Evolutionary conservation across 2,329 filamentous ascomycete genomes (phyloP), one percentile per base, ranked within the genome.

Genomic region (Stemphylium beticola): DNA sequence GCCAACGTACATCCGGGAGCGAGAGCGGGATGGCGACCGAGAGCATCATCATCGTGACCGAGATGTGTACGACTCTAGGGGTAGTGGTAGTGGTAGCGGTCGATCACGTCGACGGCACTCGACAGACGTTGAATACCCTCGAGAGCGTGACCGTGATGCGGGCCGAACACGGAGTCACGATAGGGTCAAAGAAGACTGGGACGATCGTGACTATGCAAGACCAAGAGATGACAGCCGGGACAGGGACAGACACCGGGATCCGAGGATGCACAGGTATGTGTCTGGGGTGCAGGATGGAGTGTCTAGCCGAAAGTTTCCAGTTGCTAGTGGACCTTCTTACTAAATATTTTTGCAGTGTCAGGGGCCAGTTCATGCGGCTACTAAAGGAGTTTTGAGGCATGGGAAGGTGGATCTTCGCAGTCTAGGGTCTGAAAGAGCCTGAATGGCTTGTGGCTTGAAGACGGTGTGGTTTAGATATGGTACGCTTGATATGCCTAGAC

Each of bases 251-350:
- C 57, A 66, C 5, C 61, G 62, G 47, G 65, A 70, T 46, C 56
- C 62, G 15, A 64, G 64, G 22, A 56, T 57, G 53, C 69, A 73
- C 49, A 63, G 72, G 58, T 74, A 74, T 68, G 70, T 74, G 46
- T 47, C 60, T 20, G 67, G 71, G 9, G 68, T 73, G 46, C 65
- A 72, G 55, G 68, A 73, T 45, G 72, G 72, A n/a, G 71, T 72
- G 18, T 62, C 67, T 38, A 72, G 73, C 37, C 45, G 71, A 18
- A 61, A 66, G 53, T 73, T 73, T 63, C 69, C 72, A 37, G 65
- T 71, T 46, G 48, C 46, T 12, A 61, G 50, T 52, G 53, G 49
- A 29, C 34, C 47, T 40, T 52, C 57, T 53, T 68, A 68, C 62
- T 68, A 48, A 68, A 43, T 8, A 17, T 40, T n/a, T 57, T 32